Evolutionary conservation across 2,329 filamentous ascomycete species (phyloP), one percentile per base, ranked within the genome.

Genomic region (Conoideocrella luteorostrata): DNA sequence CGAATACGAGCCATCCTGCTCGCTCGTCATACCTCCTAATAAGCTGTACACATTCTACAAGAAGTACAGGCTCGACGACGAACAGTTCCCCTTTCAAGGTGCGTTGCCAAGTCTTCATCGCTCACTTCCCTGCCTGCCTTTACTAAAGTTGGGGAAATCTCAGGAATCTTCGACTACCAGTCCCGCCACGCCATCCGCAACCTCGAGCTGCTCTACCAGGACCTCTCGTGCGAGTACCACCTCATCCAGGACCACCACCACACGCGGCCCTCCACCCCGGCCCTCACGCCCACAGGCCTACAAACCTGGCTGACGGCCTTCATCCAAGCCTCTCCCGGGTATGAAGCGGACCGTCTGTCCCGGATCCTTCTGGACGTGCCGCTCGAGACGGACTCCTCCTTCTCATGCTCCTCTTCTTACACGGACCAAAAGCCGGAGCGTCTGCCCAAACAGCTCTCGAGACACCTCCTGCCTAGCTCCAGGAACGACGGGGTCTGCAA

Each of bases 41-140:
- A 93, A 93, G 65, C 76, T 95, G 69, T 72, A 78, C 12, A 72
- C 74, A 38, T 87, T 90, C 52, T 94, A 94, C 57, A 70, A 76
- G 13, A 75, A 78, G 43, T 84, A 84, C 46, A 73, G 72, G 40
- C 60, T 89, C 2, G 65, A 77, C 0, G 65, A 73, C 12, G 88
- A 94, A 55, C 68, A 72, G 3, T 83, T 87, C 58, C 81, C 80
- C 2, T 88, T 87, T 69, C 64, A 76, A 51, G 73, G 83, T 84
- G 13, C n/a, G 12, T 10, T n/a, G 10, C 17, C 18, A n/a, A n/a
- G 11, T n/a, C n/a, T n/a, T n/a, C n/a, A n/a, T n/a, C n/a, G n/a
- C n/a, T n/a, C n/a, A n/a, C n/a, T n/a, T n/a, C n/a, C n/a, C n/a
- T n/a, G 3, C 21, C 20, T 11, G 4, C 30, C 11, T 13, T 3